Conservation (phyloP, 768 basidiomycete genomes). For the Coprinopsis marcescibilis region DNA sequence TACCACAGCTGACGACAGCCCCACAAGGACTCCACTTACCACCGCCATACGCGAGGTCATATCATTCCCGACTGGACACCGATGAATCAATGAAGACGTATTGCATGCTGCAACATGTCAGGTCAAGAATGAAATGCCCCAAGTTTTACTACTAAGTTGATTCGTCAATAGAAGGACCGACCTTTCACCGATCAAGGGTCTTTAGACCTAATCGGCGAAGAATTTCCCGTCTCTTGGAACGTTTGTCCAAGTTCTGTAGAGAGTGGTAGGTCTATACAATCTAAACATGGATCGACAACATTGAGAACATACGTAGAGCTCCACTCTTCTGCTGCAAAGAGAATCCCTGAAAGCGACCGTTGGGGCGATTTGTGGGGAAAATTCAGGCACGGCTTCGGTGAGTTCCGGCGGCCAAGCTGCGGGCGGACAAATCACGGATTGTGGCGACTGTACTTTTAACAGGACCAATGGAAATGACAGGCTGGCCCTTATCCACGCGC, state of each 20-base stretch:
- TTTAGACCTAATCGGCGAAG: not conserved
- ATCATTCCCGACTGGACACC: too few species aligned
- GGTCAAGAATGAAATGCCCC: too few species aligned
- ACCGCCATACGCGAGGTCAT: too few species aligned
- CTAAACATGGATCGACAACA: not conserved
- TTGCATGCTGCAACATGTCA: too few species aligned
- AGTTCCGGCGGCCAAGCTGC: slow-evolving; percentile 1
- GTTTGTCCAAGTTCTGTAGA: not conserved
- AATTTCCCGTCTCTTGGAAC: not conserved
- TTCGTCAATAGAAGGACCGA: too few species aligned
- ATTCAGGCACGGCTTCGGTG: slow-evolving; percentile 1
- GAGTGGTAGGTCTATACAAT: not conserved
- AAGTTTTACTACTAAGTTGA: too few species aligned
- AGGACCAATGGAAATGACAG: not conserved
- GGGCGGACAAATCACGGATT: slow-evolving; percentile 3
- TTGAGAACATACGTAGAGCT: not conserved
- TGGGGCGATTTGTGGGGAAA: not conserved
- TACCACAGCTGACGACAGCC: too few species aligned
- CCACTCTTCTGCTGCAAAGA: not conserved
- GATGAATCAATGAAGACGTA: too few species aligned
- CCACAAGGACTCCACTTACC: too few species aligned
- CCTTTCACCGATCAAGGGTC: slow-evolving; percentile 1
- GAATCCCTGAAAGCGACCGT: not conserved
- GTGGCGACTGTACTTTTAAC: not conserved
- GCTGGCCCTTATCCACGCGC: not conserved